Evolutionary conservation across 331 rosid genomes (phyloP), one percentile per base, ranked within the genome.

Genomic region (Rhamnella rubrinervis): DNA sequence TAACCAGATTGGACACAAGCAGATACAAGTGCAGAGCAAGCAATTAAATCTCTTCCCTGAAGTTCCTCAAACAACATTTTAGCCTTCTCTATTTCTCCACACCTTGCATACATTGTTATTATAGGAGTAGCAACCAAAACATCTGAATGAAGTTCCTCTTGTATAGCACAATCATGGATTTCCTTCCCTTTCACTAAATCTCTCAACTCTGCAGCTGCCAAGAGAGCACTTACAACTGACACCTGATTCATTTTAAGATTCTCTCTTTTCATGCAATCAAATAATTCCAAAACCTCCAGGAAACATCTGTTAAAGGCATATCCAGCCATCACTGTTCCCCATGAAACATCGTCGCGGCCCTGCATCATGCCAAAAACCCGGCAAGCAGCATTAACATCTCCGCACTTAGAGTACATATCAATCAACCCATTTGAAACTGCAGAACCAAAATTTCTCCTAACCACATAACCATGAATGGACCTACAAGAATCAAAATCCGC

Each of bases 381-480:
- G 23, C 75, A 63, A 71, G 89, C 91, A 65, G 61, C 66, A 47
- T 70, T 61, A 38, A 80, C 75, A 63, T 81, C 77, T 23, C 82
- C 88, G 56, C 96, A 85, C 80, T 85, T 89, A 60, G 82, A 76
- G 78, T 87, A 87, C 91, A 87, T 90, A 72, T 90, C 96, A 65
- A 87, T 78, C 85, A 87, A 78, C 9, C 89, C 85, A 51, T 87
- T 85, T 7, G 61, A 76, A 78, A 87, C 78, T 7, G 74, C 70
- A 7, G 72, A 68, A 62, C 61, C 23, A 56, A 80, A 51, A 69
- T 52, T 58, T 73, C 89, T 85, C 72, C 84, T 78, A 57, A 90
- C 57, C 51, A 71, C 85, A 67, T 83, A 84, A 57, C 91, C 86
- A 72, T 90, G 93, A 65, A 87, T 80, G 55, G 84, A 61, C 83